Conservation (phyloP, 2,329 filamentous ascomycete genomes). For the Aspergillus proliferans region DNA sequence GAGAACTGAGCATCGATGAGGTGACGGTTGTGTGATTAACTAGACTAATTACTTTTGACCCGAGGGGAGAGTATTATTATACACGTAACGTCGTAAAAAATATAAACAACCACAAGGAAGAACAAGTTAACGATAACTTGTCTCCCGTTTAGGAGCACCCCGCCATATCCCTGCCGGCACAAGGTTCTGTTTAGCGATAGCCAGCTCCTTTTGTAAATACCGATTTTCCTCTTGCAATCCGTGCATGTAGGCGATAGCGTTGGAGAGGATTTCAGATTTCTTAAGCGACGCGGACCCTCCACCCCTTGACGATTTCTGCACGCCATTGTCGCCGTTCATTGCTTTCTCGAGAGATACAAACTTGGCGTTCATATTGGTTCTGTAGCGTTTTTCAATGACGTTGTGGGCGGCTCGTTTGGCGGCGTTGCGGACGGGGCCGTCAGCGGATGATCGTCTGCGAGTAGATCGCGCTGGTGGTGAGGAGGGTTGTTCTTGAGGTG, state of each 20-base stretch:
- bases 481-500: slow-evolving; percentile 11
- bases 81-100: not conserved
- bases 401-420: slow-evolving; percentile 38
- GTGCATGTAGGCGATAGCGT: slow-evolving; percentile 32
- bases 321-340: slow-evolving; percentile 15
- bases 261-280: slow-evolving; percentile 33
- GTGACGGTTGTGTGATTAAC: too few relatives aligned
- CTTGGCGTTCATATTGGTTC: slow-evolving; percentile 39
- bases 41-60: not conserved
- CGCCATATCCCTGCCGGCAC: slow-evolving; percentile 20
- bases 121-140: slow-evolving; percentile 3
- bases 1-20: too few relatives aligned
- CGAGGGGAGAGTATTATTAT: slow-evolving; percentile 1
- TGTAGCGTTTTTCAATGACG: slow-evolving; percentile 38
- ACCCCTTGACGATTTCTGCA: slow-evolving; percentile 19
- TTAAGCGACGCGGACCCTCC: slow-evolving; percentile 27
- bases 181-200: slow-evolving; percentile 23
- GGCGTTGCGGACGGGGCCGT: slow-evolving; percentile 24
- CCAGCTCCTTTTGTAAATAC: slow-evolving; percentile 27
- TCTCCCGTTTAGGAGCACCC: slow-evolving; percentile 9
- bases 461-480: slow-evolving; percentile 9
- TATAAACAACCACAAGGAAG: not conserved
- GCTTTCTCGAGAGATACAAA: slow-evolving; percentile 35
- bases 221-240: slow-evolving; percentile 30
- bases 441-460: not conserved